A percentile compares a stretch with the other conserved stretches of the same genome.
These are phyloP conservation scores for Barnettozyma vustinii DNA, from an alignment of 805 yeast species.

Conservation along the genomic window DNA sequence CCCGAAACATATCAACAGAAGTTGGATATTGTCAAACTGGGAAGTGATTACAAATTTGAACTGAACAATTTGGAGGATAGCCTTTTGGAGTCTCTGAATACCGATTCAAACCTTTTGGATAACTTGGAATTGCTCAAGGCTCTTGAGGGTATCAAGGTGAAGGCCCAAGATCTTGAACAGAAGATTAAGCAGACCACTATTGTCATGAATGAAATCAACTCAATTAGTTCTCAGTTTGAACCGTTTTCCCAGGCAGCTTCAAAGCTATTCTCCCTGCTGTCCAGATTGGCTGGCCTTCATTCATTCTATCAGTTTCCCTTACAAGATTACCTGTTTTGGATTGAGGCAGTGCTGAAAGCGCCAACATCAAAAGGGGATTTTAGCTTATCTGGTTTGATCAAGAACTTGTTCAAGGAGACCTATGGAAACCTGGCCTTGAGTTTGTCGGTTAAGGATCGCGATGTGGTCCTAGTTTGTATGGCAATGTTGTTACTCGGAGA, in stretches of 20 bases:
- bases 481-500: constrained; percentile 23
- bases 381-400: constrained; percentile 30
- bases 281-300: constrained; percentile 36
- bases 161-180: constrained; percentile 46
- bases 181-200: constrained; percentile 50
- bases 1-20: constrained; percentile 68
- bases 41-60: constrained; percentile 52
- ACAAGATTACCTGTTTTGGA: constrained; percentile 33
- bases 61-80: constrained; percentile 53
- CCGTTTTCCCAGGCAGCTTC: constrained; percentile 56
- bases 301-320: constrained; percentile 57
- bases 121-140: constrained; percentile 54
- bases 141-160: constrained; percentile 60
- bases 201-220: constrained; percentile 51
- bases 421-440: constrained; percentile 41
- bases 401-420: constrained; percentile 39
- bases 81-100: constrained; percentile 51
- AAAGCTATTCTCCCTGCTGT: constrained; percentile 41
- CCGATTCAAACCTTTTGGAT: constrained; percentile 62
- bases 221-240: constrained; percentile 39
- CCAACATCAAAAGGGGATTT: not conserved
- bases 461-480: constrained; percentile 36
- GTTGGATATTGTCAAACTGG: constrained; percentile 44
- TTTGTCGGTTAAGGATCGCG: constrained; percentile 30
- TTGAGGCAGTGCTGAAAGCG: constrained; percentile 27